These are phyloP conservation scores for Nakazawaea peltata DNA, from an alignment of 805 yeast genomes.

Conservation along the genomic window DNA sequence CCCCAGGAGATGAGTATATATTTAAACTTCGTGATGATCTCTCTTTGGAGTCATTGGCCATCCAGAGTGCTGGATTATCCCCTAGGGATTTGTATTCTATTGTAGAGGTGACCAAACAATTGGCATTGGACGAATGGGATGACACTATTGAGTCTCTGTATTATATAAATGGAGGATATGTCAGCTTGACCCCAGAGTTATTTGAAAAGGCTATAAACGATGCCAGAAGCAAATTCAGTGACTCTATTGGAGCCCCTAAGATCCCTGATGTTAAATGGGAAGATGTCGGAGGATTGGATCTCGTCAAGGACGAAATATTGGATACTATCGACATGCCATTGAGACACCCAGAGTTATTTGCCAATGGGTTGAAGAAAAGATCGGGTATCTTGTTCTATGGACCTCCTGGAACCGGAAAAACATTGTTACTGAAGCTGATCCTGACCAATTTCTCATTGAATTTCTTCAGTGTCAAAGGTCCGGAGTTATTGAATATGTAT, in stretches of 20 bases:
- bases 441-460: conserved; percentile 93
- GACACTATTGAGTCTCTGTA: conserved; percentile 27
- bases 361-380: conserved; percentile 84
- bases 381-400: conserved; percentile 94
- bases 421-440: conserved; percentile 91
- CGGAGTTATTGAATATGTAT: conserved; percentile 93
- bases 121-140: conserved; percentile 44
- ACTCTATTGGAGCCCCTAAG: conserved; percentile 93
- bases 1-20: conserved; percentile 5
- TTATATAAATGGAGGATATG: conserved; percentile 46
- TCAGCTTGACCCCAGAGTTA: conserved; percentile 49
- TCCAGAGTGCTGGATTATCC: conserved; percentile 89
- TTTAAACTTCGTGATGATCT: conserved; percentile 40
- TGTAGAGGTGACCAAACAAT: conserved; percentile 52
- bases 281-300: conserved; percentile 91
- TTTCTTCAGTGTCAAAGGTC: conserved; percentile 95
- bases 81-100: conserved; percentile 76
- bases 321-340: conserved; percentile 96
- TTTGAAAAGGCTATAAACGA: conserved; percentile 64
- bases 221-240: conserved; percentile 84
- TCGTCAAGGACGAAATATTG: conserved; percentile 84
- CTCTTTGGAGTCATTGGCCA: conserved; percentile 48
- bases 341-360: conserved; percentile 84
- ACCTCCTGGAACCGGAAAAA: conserved; percentile 98
- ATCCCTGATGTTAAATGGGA: conserved; percentile 96